Base-by-base conservation (phyloP, 257 asterid species). In the Solanum paucissectum region DNA sequence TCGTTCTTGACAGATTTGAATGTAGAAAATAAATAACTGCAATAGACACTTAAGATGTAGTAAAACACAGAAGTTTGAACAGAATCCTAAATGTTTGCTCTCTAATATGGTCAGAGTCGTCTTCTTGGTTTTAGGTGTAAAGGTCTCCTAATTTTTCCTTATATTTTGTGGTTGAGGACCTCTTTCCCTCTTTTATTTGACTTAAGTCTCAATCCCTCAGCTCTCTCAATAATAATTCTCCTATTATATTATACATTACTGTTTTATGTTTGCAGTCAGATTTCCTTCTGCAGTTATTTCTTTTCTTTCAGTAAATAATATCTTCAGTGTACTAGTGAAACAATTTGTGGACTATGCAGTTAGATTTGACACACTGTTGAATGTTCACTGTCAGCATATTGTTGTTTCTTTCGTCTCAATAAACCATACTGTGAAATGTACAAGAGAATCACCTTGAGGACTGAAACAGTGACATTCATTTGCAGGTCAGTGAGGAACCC, bases 401-500 rank as follows among this genome's bases (percentile, higher is more conserved):
- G 64, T 55, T 55, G 64, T 55, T 55, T 55, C 64, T 55, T 55
- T 55, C 64, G 14, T 77, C 64, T 42, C 84, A 25, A 42, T 40
- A 77, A 25, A 25, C 84, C n/a, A 75, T 75, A 23, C 44, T n/a
- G 7, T 77, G 64, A 77, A 42, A 25, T 77, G 84, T 76, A 77
- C 84, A 77, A 77, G 86, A 88, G 86, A 49, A 29, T 83, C 86
- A 89, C 86, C 86, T 83, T 72, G 72, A 83, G 72, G 89, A 85
- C 88, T 91, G 84, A 90, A 83, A 74, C 84, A 52, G 85, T 86
- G 89, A 58, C 86, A 40, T 84, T 88, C 84, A 82, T 81, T 10
- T 94, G 93, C 94, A 97, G 99, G 99, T 96, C 88, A 94, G 94
- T 88, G 99, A 96, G 89, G 98, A 97, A 91, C 99, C 99, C 60